Percentiles rank a stretch among this genome's conserved stretches.
These are phyloP conservation scores for Balansia obtecta DNA, from an alignment of 2,329 filamentous ascomycete species.

Conservation along the genomic window DNA sequence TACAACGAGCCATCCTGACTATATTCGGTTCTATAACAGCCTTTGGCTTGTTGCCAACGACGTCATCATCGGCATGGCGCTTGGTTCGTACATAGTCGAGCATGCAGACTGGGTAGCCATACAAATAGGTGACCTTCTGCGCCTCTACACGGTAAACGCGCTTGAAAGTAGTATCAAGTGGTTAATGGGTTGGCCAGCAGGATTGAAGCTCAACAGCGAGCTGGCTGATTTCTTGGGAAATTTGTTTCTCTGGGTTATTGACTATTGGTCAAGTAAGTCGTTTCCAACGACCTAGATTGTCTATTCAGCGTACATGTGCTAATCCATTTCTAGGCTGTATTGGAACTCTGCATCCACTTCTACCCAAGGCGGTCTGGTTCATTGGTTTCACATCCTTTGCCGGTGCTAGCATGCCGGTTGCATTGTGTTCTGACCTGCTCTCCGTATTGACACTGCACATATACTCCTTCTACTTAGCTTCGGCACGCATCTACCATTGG, in stretches of 20 bases:
- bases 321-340: conserved; percentile 51
- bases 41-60: conserved; percentile 98
- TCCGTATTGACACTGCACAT: conserved; percentile 91
- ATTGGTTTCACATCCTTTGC: conserved; percentile 93
- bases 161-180: conserved; percentile 82
- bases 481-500: conserved; percentile 96
- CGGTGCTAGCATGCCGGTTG: conserved; percentile 92
- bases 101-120: conserved; percentile 76
- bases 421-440: conserved; percentile 85
- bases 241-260: conserved; percentile 95
- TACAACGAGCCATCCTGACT: conserved; percentile 89
- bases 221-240: conserved; percentile 89
- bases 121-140: conserved; percentile 64
- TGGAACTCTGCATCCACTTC: conserved; percentile 58
- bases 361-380: conserved; percentile 83
- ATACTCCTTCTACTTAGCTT: conserved; percentile 95
- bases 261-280: conserved; percentile 77
- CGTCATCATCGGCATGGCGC: conserved; percentile 92
- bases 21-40: conserved; percentile 98
- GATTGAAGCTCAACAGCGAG: conserved; percentile 89
- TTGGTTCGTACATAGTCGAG: conserved; percentile 95
- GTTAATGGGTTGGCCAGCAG: conserved; percentile 93
- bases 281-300: not conserved
- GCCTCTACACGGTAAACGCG: conserved; percentile 76
- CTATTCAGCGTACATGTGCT: conserved; percentile 8